Evolutionary conservation across 352 stramenopile genomes (phyloP).

Genomic region (Phytophthora podocarpi): DNA sequence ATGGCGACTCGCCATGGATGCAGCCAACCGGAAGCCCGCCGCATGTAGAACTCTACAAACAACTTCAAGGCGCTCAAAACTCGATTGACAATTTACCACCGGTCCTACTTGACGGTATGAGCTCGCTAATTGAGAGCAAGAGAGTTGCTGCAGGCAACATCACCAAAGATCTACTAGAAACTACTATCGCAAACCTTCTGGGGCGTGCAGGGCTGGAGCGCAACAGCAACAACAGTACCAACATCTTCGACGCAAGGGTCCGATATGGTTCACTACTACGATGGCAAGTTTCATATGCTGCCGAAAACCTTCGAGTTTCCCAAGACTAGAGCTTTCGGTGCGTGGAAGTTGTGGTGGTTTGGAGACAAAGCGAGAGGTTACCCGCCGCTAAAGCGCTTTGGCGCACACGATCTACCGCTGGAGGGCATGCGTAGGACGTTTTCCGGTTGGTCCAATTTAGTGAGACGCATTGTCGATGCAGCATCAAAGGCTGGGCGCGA

Average conservation of each 20-base stretch:
- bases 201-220: background rate
- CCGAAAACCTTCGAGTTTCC: constrained; percentile 5
- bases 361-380: background rate
- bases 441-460: too few relatives aligned
- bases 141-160: constrained; percentile 7
- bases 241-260: background rate
- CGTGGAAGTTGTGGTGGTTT: constrained; percentile 14
- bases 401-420: too few relatives aligned
- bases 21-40: constrained; percentile 1
- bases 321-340: background rate
- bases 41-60: constrained; percentile 10
- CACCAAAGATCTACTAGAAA: background rate
- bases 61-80: background rate
- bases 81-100: constrained; percentile 15
- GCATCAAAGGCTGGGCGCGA: too few relatives aligned
- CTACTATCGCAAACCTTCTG: background rate
- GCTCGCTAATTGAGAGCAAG: background rate
- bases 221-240: background rate
- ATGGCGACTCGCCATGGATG: background rate
- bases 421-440: too few relatives aligned
- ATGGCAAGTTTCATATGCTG: constrained; percentile 11
- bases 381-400: too few relatives aligned
- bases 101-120: constrained; percentile 6
- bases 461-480: too few relatives aligned
- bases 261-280: constrained; percentile 2